A percentile compares a stretch with the other conserved stretches of the same genome.
phyloP scores from a whole-genome alignment of 768 basidiomycete species.

The Lactarius hatsudake region DNA sequence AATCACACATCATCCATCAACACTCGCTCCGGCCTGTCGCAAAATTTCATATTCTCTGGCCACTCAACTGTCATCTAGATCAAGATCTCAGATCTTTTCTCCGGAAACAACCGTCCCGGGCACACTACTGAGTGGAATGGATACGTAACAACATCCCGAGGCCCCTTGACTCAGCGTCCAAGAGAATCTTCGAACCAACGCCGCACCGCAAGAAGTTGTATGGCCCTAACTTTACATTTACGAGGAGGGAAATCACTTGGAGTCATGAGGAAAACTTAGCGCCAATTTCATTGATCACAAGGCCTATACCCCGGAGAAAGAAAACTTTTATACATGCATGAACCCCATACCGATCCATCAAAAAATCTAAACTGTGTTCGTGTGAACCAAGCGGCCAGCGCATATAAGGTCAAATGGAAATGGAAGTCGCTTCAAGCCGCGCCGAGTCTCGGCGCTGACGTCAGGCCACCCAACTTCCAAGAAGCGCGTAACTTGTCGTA shows the following conservation, averaged over 20 bases:
- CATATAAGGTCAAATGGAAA: constrained; percentile 28
- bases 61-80: constrained; percentile 23
- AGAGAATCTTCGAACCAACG: constrained; percentile 21
- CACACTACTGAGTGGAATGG: constrained; percentile 9
- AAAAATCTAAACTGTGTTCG: constrained; percentile 9
- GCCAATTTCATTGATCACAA: constrained; percentile 11
- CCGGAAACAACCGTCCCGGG: constrained; percentile 23
- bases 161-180: constrained; percentile 15
- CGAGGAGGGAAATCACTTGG: neutral
- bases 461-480: constrained; percentile 20
- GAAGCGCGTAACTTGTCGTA: constrained; percentile 10
- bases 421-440: constrained; percentile 20
- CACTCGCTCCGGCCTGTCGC: constrained; percentile 13
- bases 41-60: constrained; percentile 23
- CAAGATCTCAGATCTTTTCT: constrained; percentile 16
- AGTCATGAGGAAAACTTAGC: constrained; percentile 15
- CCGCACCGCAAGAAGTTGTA: constrained; percentile 5
- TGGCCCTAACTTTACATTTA: too few species aligned
- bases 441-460: constrained; percentile 25
- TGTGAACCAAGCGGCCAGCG: constrained; percentile 14
- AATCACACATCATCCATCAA: constrained; percentile 23
- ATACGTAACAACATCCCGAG: constrained; percentile 16
- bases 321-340: neutral
- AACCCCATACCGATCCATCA: constrained; percentile 4
- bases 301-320: constrained; percentile 3